A percentile compares a stretch with the other conserved stretches of the same genome.
phyloP scores from a whole-genome alignment of 805 yeast genomes.

The Wickerhamomyces sydowiorum region DNA sequence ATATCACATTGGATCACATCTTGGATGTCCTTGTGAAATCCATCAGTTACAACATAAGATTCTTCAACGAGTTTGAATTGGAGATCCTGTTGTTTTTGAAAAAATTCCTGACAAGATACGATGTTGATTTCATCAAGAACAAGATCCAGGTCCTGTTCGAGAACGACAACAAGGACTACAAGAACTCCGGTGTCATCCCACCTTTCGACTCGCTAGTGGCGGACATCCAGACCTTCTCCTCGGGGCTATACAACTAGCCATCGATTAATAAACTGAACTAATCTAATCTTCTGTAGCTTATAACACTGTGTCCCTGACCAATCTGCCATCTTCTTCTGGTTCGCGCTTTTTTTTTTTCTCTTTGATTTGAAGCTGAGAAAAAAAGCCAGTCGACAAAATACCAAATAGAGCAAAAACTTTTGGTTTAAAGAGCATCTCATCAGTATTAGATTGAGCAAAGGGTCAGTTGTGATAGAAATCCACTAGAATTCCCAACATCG shows the following conservation, averaged over 20 bases:
- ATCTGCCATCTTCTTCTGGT: neutral
- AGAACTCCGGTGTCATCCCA: slow-evolving; percentile 22
- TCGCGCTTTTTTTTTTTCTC: neutral
- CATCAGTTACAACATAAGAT: slow-evolving; percentile 58
- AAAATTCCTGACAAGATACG: slow-evolving; percentile 32
- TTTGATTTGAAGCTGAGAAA: neutral
- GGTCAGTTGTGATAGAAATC: too few relatives aligned
- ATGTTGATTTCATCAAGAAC: slow-evolving; percentile 25
- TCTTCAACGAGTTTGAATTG: slow-evolving; percentile 52
- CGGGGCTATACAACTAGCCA: neutral
- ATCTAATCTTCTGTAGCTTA: neutral
- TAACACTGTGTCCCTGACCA: neutral
- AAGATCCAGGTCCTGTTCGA: slow-evolving; percentile 23
- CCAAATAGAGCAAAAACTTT: neutral
- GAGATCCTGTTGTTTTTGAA: slow-evolving; percentile 38
- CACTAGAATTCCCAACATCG: too few relatives aligned
- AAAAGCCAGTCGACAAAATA: neutral
- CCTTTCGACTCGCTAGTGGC: slow-evolving; percentile 19
- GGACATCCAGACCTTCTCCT: neutral
- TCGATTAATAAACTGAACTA: neutral
- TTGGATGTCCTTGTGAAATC: slow-evolving; percentile 40
- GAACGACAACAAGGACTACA: slow-evolving; percentile 19
- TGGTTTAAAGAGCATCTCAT: neutral
- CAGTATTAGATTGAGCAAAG: neutral
- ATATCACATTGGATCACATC: slow-evolving; percentile 30